Base-by-base conservation (phyloP, 164 flowering plant genomes). In the Umbellularia californica region DNA sequence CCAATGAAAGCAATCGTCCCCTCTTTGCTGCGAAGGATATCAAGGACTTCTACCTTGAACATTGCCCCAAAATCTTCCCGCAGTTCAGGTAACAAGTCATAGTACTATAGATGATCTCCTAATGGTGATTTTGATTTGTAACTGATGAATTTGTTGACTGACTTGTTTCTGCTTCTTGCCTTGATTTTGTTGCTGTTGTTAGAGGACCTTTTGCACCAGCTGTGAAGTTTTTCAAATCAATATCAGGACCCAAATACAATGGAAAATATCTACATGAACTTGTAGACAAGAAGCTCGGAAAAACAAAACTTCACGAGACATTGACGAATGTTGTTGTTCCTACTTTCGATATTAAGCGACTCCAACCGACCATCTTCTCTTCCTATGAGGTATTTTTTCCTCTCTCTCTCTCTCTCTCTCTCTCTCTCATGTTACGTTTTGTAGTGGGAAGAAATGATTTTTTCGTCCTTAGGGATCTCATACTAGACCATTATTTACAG, bases 251-350 rank as follows among this genome's bases (percentile, higher is more conserved):
- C 6, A 84, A 78, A 65, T 86, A 86, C 55, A 72, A 84, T 50
- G 88, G 90, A 13, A 79, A 83, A 65, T 84, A 86, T 68, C 84
- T 84, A 51, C 86, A 72, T 19, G 10, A n/a, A 0, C 73, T 83
- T 3, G 6, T 75, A 6, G 52, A 17, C 50, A 60, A 70, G 5
- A 67, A 68, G 24, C 66, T 85, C 14, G 79, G 83, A 11, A 71
- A 77, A 1, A 77, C 76, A 35, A 76, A 70, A 76, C 58, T 87
- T 76, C 79, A 77, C 69, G 66, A 87, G 27, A 73, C 86, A 22
- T 69, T 87, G 28, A 85, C 90, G 1, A 79, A 77, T 60, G 82
- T 84, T 0, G 88, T 84, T 35, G 74, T 87, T 63, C 83, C 88
- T 11, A 79, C 87, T 25, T 87, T 85, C 27, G 90, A 87, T 73